Evolutionary conservation across 192 early-diverging fungal genomes (phyloP).

Genomic region (Coemansia sp.): DNA sequence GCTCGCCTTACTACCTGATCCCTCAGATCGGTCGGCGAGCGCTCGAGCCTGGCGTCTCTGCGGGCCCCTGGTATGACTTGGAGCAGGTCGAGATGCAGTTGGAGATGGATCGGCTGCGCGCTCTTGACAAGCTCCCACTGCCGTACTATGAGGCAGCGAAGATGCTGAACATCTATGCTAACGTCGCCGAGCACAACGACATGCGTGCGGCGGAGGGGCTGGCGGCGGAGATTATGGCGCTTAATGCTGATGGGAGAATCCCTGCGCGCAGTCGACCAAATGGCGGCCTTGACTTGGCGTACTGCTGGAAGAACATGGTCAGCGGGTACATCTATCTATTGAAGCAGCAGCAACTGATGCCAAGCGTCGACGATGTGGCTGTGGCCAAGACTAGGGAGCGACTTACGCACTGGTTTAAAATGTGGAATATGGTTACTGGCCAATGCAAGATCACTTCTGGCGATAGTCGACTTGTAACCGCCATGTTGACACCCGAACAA

Average conservation of each 20-base stretch:
- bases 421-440: constrained; percentile 13
- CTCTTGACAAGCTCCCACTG: constrained; percentile 45
- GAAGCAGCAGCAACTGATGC: constrained; percentile 8
- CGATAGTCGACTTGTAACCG: neutral
- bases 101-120: constrained; percentile 44
- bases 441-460: neutral
- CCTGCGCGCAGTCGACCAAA: constrained; percentile 21
- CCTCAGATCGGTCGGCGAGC: constrained; percentile 4
- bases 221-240: constrained; percentile 26
- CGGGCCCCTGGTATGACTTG: constrained; percentile 30
- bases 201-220: constrained; percentile 33
- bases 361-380: neutral
- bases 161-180: constrained; percentile 40
- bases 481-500: neutral
- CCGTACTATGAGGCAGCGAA: constrained; percentile 17
- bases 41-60: neutral
- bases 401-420: constrained; percentile 29
- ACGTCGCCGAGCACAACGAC: constrained; percentile 41
- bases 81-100: constrained; percentile 37
- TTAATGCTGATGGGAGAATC: constrained; percentile 17
- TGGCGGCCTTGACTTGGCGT: constrained; percentile 14
- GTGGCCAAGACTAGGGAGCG: constrained; percentile 6
- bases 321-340: constrained; percentile 24
- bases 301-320: constrained; percentile 38
- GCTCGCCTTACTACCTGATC: constrained; percentile 34